A percentile compares a stretch with the other conserved stretches of the same genome.
Conservation (phyloP, 306 rosid genomes). For the Lupinus albus region DNA sequence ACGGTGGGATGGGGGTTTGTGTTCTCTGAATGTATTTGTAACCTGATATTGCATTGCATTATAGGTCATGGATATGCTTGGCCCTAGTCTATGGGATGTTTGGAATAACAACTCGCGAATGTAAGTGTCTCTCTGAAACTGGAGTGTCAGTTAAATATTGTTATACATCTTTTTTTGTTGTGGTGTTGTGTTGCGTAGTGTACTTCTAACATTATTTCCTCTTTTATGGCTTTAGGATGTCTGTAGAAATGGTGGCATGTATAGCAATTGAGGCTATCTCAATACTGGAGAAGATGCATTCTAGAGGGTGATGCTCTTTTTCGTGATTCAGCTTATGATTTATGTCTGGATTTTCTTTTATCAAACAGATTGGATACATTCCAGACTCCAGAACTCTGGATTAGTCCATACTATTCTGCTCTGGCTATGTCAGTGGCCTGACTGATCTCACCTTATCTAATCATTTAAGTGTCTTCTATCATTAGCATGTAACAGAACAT, state of each 20-base stretch:
- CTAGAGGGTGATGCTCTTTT: constrained; percentile 63
- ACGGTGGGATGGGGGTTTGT: constrained; percentile 18
- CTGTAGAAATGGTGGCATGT: constrained; percentile 93
- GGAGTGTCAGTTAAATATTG: background rate
- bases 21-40: constrained; percentile 29
- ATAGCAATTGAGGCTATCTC: constrained; percentile 95
- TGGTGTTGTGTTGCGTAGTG: background rate
- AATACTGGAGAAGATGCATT: constrained; percentile 91
- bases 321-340: constrained; percentile 31
- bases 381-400: background rate
- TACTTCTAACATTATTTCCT: constrained; percentile 15
- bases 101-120: constrained; percentile 76
- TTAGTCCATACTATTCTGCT: background rate
- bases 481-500: background rate
- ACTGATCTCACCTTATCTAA: background rate
- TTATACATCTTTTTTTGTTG: background rate
- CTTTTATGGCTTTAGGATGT: constrained; percentile 60
- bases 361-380: constrained; percentile 1
- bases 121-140: constrained; percentile 50
- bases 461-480: constrained; percentile 1
- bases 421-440: constrained; percentile 6
- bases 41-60: constrained; percentile 17
- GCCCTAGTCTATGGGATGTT: constrained; percentile 95
- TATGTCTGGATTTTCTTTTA: constrained; percentile 28
- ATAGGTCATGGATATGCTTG: constrained; percentile 95